Percentiles rank a stretch among this genome's conserved stretches.
These are phyloP conservation scores for Poronia punctata DNA, from an alignment of 495 filamentous ascomycete species.

Conservation along the genomic window DNA sequence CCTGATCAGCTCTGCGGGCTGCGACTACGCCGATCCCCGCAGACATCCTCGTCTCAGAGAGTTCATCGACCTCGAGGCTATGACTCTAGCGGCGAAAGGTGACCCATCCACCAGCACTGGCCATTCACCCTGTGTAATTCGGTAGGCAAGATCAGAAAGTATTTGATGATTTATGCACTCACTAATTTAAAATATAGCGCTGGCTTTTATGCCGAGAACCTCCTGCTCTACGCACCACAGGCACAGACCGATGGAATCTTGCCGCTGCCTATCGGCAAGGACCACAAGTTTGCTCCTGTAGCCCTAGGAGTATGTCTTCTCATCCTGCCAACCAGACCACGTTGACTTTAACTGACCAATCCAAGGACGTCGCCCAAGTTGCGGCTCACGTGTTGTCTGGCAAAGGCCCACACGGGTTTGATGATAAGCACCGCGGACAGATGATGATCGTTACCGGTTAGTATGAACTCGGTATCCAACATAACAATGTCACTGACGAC, in stretches of 20 bases:
- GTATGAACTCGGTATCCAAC: conserved; percentile 1
- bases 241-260: conserved; percentile 37
- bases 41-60: conserved; percentile 47
- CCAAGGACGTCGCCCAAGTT: conserved; percentile 43
- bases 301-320: background rate
- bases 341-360: background rate
- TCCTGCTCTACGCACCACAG: conserved; percentile 44
- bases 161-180: background rate
- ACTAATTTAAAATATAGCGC: conserved; percentile 20
- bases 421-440: conserved; percentile 48
- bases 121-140: conserved; percentile 43
- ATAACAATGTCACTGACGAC: too few relatives aligned
- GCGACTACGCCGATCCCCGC: conserved; percentile 45
- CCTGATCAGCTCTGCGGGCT: conserved; percentile 47
- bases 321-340: background rate
- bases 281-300: background rate
- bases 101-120: conserved; percentile 34
- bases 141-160: conserved; percentile 26
- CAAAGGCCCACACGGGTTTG: conserved; percentile 48
- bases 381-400: conserved; percentile 46
- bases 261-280: conserved; percentile 42
- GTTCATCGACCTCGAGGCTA: conserved; percentile 47
- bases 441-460: conserved; percentile 48
- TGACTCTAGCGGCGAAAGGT: conserved; percentile 41
- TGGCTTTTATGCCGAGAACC: conserved; percentile 52